Evolutionary conservation across 148 eudicot species (phyloP).

Genomic region (Cornus florida): DNA sequence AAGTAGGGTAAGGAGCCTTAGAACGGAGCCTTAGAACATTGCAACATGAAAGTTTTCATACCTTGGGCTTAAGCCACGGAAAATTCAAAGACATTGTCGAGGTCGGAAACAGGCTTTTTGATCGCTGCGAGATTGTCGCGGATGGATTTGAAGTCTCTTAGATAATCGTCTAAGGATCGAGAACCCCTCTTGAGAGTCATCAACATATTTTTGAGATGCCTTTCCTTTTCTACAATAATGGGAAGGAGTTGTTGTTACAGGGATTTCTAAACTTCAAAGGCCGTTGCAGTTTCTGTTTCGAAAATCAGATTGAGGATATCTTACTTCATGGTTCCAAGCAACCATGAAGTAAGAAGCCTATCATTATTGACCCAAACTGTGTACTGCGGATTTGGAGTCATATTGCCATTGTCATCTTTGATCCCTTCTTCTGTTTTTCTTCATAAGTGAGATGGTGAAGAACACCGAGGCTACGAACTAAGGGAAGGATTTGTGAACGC

Average conservation of each 20-base stretch:
- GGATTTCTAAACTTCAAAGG: background rate
- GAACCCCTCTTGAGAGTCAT: background rate
- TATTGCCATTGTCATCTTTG: background rate
- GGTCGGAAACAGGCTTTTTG: conserved; percentile 6
- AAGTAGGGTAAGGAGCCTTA: too few species aligned
- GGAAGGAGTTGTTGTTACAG: conserved; percentile 1
- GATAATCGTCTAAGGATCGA: background rate
- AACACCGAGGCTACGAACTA: too few species aligned
- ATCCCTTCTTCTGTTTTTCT: conserved; percentile 1
- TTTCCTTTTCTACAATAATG: background rate
- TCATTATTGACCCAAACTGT: background rate
- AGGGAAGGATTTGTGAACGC: too few species aligned
- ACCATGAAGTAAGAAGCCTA: background rate
- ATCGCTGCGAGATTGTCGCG: conserved; percentile 12
- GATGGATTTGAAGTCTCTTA: background rate
- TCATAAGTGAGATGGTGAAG: too few species aligned
- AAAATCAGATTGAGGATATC: background rate
- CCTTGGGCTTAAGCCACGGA: too few species aligned
- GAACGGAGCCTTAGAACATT: too few species aligned
- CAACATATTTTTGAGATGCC: background rate
- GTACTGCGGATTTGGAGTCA: background rate
- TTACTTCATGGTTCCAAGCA: too few species aligned
- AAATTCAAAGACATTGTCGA: conserved; percentile 12
- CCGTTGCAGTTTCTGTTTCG: background rate
- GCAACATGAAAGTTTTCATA: too few species aligned